Base-by-base conservation (phyloP, 768 basidiomycete species). In the Nevesoporus exiguus region DNA sequence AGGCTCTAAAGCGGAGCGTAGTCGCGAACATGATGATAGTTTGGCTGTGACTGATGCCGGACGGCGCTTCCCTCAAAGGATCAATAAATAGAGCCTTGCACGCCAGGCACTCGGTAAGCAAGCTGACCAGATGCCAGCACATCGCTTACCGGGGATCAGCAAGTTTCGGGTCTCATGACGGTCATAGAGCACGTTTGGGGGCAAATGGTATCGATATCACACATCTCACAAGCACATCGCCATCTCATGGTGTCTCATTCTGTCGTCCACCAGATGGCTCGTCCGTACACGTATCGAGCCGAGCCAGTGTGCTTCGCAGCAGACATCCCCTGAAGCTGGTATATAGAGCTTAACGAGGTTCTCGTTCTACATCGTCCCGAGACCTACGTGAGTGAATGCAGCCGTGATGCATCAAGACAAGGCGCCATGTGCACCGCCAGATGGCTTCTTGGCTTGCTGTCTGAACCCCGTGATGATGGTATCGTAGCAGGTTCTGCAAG, bases 401-500 rank as follows among this genome's bases (percentile, higher is more conserved):
- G 49, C 25, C 21, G 44, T 33, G 30, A 51, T 36, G 29, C 29
- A 24, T 41, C 33, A 33, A 19, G 61, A 56, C 11, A 30, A 24
- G 17, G 42, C 8, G 25, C 11, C 43, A 9, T 9, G 39, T 39
- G 39, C 47, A 39, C 34, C 42, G 8, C 37, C n/a, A 19, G 56
- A 48, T 6, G 46, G 24, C 30, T 44, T 50, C 57, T 56, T 67
- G 7, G 57, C 41, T 25, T 57, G 55, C 11, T 56, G 60, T 39
- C 37, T 69, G 25, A 58, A 68, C 41, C 56, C 61, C 45, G 68
- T 58, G 45, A 60, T 37, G 49, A 70, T 72, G 22, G 61, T 52
- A 31, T 70, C 61, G 63, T 89, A 95, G 69, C 95, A 98, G 31
- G 75, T 77, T 52, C 83, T 80, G 72, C 95, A 98, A 14, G 94